phyloP scores from a whole-genome alignment of 2,329 filamentous ascomycete species.

The Talaromyces amestolkiae region DNA sequence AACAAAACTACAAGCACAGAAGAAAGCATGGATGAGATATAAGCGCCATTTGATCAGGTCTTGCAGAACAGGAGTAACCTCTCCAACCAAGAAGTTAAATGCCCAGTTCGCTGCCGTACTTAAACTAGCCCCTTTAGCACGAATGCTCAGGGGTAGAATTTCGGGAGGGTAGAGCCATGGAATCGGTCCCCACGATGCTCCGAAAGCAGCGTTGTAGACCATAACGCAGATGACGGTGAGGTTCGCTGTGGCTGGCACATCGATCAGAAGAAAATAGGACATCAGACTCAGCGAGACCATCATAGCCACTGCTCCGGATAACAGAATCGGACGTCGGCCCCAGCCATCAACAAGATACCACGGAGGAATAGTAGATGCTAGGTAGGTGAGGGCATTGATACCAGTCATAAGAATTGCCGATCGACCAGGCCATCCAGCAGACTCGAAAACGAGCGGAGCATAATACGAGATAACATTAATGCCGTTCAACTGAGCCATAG shows the following conservation, averaged over 20 bases:
- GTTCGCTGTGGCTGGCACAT: slow-evolving; percentile 71
- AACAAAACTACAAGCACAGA: slow-evolving; percentile 91
- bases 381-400: slow-evolving; percentile 88
- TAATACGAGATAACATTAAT: slow-evolving; percentile 99
- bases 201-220: slow-evolving; percentile 97
- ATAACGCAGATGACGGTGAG: slow-evolving; percentile 93
- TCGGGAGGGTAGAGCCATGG: slow-evolving; percentile 99
- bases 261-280: slow-evolving; percentile 91
- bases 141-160: slow-evolving; percentile 92
- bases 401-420: slow-evolving; percentile 95
- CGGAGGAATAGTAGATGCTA: slow-evolving; percentile 87
- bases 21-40: slow-evolving; percentile 94
- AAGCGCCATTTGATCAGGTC: slow-evolving; percentile 90
- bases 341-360: slow-evolving; percentile 96
- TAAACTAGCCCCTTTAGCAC: slow-evolving; percentile 93
- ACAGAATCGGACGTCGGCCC: slow-evolving; percentile 82
- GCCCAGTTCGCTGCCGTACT: slow-evolving; percentile 98
- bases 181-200: slow-evolving; percentile 96
- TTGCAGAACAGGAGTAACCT: slow-evolving; percentile 90
- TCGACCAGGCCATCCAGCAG: slow-evolving; percentile 90
- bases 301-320: slow-evolving; percentile 89
- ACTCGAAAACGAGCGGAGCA: slow-evolving; percentile 92
- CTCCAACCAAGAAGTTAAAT: slow-evolving; percentile 95
- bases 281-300: slow-evolving; percentile 81
- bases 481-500: slow-evolving; percentile 91